Evolutionary conservation across 352 stramenopile species (phyloP).

Genomic region (Pythium pyrilobum): DNA sequence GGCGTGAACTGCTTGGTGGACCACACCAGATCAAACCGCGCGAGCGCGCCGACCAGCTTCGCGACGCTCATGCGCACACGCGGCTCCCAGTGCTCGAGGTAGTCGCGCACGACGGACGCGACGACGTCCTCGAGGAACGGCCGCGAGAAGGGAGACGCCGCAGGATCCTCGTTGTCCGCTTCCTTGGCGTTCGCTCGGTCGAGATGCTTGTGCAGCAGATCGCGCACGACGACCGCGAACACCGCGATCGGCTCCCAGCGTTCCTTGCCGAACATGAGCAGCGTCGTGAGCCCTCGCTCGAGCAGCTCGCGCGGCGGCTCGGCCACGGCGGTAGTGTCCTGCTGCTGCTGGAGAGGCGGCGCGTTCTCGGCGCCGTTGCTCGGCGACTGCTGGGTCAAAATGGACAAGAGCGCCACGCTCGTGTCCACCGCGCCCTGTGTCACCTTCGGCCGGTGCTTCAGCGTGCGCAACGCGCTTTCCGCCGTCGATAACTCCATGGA

Average conservation of each 20-base stretch:
- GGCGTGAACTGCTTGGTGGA: constrained; percentile 57
- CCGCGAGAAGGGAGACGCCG: constrained; percentile 29
- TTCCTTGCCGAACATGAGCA: constrained; percentile 48
- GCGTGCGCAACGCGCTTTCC: constrained; percentile 63
- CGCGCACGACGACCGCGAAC: constrained; percentile 46
- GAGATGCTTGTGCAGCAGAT: constrained; percentile 36
- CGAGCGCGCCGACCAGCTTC: constrained; percentile 61
- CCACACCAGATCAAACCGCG: constrained; percentile 50
- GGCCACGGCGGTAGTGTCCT: constrained; percentile 5
- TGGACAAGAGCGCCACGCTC: constrained; percentile 29
- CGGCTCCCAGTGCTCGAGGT: constrained; percentile 85
- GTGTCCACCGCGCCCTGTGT: constrained; percentile 32
- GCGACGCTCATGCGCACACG: constrained; percentile 77
- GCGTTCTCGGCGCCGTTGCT: constrained; percentile 8
- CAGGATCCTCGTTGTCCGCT: constrained; percentile 7
- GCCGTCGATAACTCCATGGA: constrained; percentile 65
- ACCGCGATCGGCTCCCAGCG: constrained; percentile 78
- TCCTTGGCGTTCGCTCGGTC: constrained; percentile 11
- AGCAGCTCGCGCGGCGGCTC: constrained; percentile 28
- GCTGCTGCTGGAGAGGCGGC: too few relatives aligned
- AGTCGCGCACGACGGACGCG: constrained; percentile 30
- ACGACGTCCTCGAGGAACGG: constrained; percentile 43
- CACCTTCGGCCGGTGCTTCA: constrained; percentile 67
- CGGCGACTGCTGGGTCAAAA: constrained; percentile 17
- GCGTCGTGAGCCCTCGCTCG: constrained; percentile 42